Base-by-base conservation (phyloP, 306 rosid genomes). In the Hippophae gyantsensis region DNA sequence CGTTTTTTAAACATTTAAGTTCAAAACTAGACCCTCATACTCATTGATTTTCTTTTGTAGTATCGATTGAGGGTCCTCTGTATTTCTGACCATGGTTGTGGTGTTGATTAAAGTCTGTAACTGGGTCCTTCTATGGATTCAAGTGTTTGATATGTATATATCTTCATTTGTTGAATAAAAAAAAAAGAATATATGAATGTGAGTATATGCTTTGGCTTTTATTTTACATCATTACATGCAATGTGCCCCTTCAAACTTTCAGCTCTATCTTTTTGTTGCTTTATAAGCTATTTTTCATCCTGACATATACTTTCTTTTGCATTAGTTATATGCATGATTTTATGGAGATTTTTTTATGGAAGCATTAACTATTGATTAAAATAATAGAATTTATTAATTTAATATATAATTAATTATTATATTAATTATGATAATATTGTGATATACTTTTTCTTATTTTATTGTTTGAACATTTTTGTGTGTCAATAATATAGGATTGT, bases 11-110 rank as follows among this genome's bases (percentile, higher is more conserved):
- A 18, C 23, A 18, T 18, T 18, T 23, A 63, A 48, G 42, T 27
- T 23, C 9, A 49, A 43, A 67, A 67, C 45, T 14, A 43, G 10
- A 25, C 14, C n/a, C 57, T 51, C 72, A 43, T 66, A 43, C 60
- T 64, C 54, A 48, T 42, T 56, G 49, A 60, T 75, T 58, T 45
- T 13, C 43, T 81, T 75, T 60, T 77, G 51, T 51, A 71, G 73
- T 69, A 71, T 65, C 61, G 69, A 44, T 67, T 68, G 3, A 32
- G 69, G 85, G 73, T 59, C 70, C 58, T 42, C 73, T 68, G 62
- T 72, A 74, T 72, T 64, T 59, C 80, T 75, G 84, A 73, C 84
- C 75, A 68, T 43, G 60, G 71, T 73, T 71, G 80, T 56, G 69
- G 54, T 52, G 57, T 64, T 76, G 76, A 70, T 73, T 74, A 48